These are phyloP conservation scores for Annulohypoxylon maeteangense DNA, from an alignment of 495 filamentous ascomycete species.

Conservation along the genomic window DNA sequence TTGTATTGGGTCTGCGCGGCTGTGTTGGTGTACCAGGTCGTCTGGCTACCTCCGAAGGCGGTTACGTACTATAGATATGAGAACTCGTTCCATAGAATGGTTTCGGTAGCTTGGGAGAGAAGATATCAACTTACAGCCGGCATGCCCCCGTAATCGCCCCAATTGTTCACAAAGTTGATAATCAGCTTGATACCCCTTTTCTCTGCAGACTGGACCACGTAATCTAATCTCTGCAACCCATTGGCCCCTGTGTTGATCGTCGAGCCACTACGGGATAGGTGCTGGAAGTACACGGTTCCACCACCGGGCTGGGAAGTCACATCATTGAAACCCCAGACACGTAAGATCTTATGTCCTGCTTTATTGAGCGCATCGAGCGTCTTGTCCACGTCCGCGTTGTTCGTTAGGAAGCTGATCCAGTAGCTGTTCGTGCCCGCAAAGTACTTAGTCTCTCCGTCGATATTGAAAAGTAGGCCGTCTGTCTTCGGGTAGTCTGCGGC, in stretches of 20 bases:
- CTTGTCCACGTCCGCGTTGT: constrained; percentile 71
- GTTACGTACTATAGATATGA: constrained; percentile 59
- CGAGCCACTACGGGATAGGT: constrained; percentile 61
- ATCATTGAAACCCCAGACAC: constrained; percentile 79
- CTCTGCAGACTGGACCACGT: constrained; percentile 69
- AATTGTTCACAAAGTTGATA: constrained; percentile 64
- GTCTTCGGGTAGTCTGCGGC: constrained; percentile 33
- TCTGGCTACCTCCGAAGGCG: constrained; percentile 61
- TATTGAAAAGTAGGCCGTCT: constrained; percentile 59
- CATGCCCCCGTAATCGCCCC: constrained; percentile 64
- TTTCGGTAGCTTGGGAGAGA: not conserved
- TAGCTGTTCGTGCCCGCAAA: constrained; percentile 79
- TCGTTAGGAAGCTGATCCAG: constrained; percentile 76
- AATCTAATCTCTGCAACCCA: constrained; percentile 74
- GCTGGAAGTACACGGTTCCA: constrained; percentile 70
- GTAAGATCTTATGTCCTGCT: constrained; percentile 73
- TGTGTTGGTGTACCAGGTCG: constrained; percentile 47
- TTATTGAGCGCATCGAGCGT: constrained; percentile 59
- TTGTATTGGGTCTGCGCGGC: constrained; percentile 55
- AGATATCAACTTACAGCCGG: constrained; percentile 27
- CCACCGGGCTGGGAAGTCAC: constrained; percentile 53
- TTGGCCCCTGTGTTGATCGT: constrained; percentile 74
- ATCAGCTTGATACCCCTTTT: constrained; percentile 69
- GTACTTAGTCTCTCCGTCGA: constrained; percentile 70
- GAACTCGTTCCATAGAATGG: not conserved